Conservation (phyloP, 768 basidiomycete species). For the Punctularia strigosozonata region DNA sequence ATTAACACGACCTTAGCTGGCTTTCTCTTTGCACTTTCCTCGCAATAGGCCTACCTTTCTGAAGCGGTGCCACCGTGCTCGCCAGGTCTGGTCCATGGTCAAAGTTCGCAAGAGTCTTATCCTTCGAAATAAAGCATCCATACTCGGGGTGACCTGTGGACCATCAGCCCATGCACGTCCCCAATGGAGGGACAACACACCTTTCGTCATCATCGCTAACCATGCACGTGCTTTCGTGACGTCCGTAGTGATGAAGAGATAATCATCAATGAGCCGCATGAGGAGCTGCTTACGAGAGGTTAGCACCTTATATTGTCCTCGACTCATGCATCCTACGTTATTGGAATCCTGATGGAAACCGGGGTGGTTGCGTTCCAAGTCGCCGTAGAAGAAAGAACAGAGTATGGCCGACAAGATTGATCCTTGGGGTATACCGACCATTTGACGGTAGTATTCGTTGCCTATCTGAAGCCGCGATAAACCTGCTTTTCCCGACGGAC, state of each 20-base stretch:
- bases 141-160: slow-evolving; percentile 79
- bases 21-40: background rate
- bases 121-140: slow-evolving; percentile 79
- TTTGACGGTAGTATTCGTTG: slow-evolving; percentile 69
- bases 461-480: slow-evolving; percentile 72
- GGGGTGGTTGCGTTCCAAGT: slow-evolving; percentile 58
- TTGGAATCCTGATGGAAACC: slow-evolving; percentile 41
- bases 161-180: background rate
- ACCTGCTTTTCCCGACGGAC: too few species aligned
- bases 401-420: slow-evolving; percentile 91
- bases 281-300: slow-evolving; percentile 18
- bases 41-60: slow-evolving; percentile 22
- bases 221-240: slow-evolving; percentile 50
- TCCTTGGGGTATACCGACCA: slow-evolving; percentile 94
- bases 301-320: slow-evolving; percentile 31
- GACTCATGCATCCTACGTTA: slow-evolving; percentile 37
- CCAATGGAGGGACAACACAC: slow-evolving; percentile 20
- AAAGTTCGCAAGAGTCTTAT: slow-evolving; percentile 88
- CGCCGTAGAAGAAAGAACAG: slow-evolving; percentile 91
- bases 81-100: slow-evolving; percentile 42
- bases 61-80: slow-evolving; percentile 37
- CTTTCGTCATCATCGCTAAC: slow-evolving; percentile 63
- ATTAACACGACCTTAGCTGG: background rate
- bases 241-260: slow-evolving; percentile 74
- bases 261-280: slow-evolving; percentile 89